Percentiles rank a stretch among this genome's conserved stretches.
These are phyloP conservation scores for Ophiosphaerella korrae DNA, from an alignment of 2,329 filamentous ascomycete species.

Conservation along the genomic window DNA sequence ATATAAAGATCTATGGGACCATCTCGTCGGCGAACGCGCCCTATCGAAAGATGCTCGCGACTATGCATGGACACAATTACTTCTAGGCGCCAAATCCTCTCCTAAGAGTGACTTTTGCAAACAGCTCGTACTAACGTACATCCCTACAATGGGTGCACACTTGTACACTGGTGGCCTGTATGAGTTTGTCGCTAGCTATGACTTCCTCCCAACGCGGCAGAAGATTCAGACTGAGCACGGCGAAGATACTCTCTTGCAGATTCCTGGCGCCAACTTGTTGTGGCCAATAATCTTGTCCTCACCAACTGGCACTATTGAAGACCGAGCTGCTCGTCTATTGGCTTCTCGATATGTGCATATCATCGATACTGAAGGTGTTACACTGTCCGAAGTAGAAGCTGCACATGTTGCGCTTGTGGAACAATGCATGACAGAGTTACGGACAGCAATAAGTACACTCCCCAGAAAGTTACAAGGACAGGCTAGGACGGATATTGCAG, in stretches of 20 bases:
- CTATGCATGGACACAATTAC: constrained; percentile 65
- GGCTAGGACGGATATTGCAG: constrained; percentile 1
- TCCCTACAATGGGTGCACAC: constrained; percentile 62
- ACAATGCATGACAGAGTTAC: constrained; percentile 71
- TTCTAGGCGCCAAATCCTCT: constrained; percentile 24
- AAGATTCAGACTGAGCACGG: constrained; percentile 20
- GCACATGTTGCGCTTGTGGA: constrained; percentile 74
- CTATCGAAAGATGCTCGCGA: constrained; percentile 66
- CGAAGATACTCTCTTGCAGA: constrained; percentile 50
- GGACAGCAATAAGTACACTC: constrained; percentile 25
- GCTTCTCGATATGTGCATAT: constrained; percentile 73
- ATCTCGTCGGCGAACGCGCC: constrained; percentile 70
- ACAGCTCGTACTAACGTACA: constrained; percentile 52
- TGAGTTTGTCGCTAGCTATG: constrained; percentile 62
- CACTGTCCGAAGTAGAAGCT: constrained; percentile 55
- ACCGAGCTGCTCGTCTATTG: constrained; percentile 70
- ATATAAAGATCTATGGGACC: constrained; percentile 70
- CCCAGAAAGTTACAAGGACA: background rate
- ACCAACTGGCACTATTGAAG: constrained; percentile 68
- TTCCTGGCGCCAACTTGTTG: constrained; percentile 69
- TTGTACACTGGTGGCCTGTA: constrained; percentile 67
- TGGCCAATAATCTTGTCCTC: constrained; percentile 81
- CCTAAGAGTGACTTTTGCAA: constrained; percentile 37
- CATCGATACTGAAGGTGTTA: constrained; percentile 44
- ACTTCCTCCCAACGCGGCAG: constrained; percentile 26